These are phyloP conservation scores for Plasmodium relictum DNA, from an alignment of 169 alveolate species.

Conservation along the genomic window DNA sequence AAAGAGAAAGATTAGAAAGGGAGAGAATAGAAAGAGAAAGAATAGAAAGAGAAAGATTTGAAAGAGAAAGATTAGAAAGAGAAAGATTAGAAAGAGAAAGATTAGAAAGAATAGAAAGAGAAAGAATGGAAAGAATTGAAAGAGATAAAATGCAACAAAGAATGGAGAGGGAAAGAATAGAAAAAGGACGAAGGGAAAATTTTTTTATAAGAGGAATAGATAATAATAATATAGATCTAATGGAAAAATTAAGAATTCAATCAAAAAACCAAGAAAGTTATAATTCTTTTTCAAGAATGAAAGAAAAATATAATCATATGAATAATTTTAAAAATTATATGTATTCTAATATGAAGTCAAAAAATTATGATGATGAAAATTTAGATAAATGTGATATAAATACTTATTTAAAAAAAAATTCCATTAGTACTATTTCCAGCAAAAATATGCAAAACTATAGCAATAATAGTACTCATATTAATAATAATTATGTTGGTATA, in stretches of 20 bases:
- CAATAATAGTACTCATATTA: constrained; percentile 17
- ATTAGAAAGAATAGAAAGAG: constrained; percentile 4
- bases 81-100: constrained; percentile 33
- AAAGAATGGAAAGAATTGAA: constrained; percentile 49
- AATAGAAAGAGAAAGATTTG: constrained; percentile 19
- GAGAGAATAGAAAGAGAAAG: constrained; percentile 39
- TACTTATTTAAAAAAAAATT: constrained; percentile 23
- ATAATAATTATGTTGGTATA: constrained; percentile 2
- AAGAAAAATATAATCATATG: constrained; percentile 32
- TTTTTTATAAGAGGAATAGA: background rate
- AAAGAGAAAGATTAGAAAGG: background rate
- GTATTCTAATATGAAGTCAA: constrained; percentile 19
- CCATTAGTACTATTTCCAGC: constrained; percentile 19
- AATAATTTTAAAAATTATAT: constrained; percentile 30
- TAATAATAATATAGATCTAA: background rate
- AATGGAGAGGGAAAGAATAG: constrained; percentile 8
- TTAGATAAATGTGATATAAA: constrained; percentile 22
- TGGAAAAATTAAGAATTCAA: constrained; percentile 10
- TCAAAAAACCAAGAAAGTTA: constrained; percentile 25
- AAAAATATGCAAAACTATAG: constrained; percentile 25
- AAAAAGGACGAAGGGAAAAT: constrained; percentile 17
- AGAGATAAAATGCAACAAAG: constrained; percentile 20
- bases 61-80: constrained; percentile 8
- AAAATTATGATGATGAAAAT: constrained; percentile 12
- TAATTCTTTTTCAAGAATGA: constrained; percentile 32